phyloP scores from a whole-genome alignment of 192 early-diverging fungal species.

The Coemansia umbellata region DNA sequence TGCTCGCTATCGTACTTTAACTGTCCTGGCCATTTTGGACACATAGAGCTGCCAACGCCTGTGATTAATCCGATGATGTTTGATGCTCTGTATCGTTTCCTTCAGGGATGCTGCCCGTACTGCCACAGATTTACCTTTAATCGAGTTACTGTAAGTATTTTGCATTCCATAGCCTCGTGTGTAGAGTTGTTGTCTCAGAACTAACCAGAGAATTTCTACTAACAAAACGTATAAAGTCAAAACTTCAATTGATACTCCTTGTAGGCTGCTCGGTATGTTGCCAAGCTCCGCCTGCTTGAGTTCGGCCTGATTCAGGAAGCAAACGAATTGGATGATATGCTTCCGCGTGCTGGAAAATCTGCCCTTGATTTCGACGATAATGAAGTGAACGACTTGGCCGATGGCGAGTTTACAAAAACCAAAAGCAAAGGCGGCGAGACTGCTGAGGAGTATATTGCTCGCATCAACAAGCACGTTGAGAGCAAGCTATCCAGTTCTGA shows the following conservation, averaged over 20 bases:
- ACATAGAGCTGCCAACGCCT: conserved; percentile 86
- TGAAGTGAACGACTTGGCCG: conserved; percentile 25
- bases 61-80: conserved; percentile 95
- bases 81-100: conserved; percentile 78
- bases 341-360: conserved; percentile 34
- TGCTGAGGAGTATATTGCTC: conserved; percentile 56
- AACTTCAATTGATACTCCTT: not conserved
- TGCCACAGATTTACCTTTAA: conserved; percentile 78
- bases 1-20: conserved; percentile 75
- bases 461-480: conserved; percentile 61
- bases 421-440: conserved; percentile 29
- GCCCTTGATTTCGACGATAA: conserved; percentile 49
- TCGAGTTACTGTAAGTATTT: conserved; percentile 36
- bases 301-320: conserved; percentile 85
- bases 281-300: conserved; percentile 82
- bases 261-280: conserved; percentile 54
- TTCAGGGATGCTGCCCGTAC: conserved; percentile 83
- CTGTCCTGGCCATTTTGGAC: conserved; percentile 96
- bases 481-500: conserved; percentile 17
- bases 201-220: not conserved
- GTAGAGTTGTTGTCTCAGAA: not conserved
- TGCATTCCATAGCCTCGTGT: not conserved
- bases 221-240: not conserved
- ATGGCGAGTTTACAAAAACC: conserved; percentile 2
- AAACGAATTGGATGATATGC: conserved; percentile 68